Conservation (phyloP, 2,329 filamentous ascomycete genomes). For the Xylariales sp. region DNA sequence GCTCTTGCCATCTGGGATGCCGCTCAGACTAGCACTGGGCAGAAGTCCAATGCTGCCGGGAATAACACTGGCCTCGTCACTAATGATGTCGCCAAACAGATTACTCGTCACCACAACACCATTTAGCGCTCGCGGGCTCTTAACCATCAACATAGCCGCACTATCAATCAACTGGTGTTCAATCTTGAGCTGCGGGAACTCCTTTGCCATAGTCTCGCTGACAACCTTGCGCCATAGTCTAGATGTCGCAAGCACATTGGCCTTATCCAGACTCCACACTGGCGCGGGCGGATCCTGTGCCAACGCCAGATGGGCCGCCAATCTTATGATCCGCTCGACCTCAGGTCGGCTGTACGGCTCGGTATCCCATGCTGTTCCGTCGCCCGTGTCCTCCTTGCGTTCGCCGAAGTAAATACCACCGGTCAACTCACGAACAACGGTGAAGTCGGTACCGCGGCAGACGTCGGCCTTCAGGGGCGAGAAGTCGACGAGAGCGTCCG, state of each 20-base stretch:
- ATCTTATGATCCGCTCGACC: slow-evolving; percentile 80
- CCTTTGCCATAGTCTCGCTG: slow-evolving; percentile 75
- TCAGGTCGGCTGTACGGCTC: slow-evolving; percentile 82
- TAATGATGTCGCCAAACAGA: slow-evolving; percentile 93
- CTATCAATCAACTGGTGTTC: slow-evolving; percentile 91
- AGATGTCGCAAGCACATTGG: slow-evolving; percentile 88
- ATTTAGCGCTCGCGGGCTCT: slow-evolving; percentile 83
- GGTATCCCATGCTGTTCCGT: slow-evolving; percentile 72
- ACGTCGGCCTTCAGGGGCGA: slow-evolving; percentile 85
- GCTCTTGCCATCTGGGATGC: slow-evolving; percentile 78
- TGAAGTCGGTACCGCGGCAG: slow-evolving; percentile 84
- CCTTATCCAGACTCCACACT: slow-evolving; percentile 90
- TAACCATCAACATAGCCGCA: slow-evolving; percentile 97
- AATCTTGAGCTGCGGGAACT: slow-evolving; percentile 82
- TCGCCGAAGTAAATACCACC: slow-evolving; percentile 96
- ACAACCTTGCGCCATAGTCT: slow-evolving; percentile 87
- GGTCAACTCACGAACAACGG: slow-evolving; percentile 87
- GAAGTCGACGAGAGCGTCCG: slow-evolving; percentile 73
- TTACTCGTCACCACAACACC: slow-evolving; percentile 92
- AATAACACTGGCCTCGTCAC: slow-evolving; percentile 91
- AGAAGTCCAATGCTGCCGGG: slow-evolving; percentile 84
- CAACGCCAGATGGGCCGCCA: slow-evolving; percentile 77
- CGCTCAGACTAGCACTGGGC: slow-evolving; percentile 81
- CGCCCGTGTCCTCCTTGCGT: slow-evolving; percentile 72
- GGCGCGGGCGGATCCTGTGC: slow-evolving; percentile 70